Base-by-base conservation (phyloP, 495 filamentous ascomycete genomes). In the Neurospora tetrasperma region DNA sequence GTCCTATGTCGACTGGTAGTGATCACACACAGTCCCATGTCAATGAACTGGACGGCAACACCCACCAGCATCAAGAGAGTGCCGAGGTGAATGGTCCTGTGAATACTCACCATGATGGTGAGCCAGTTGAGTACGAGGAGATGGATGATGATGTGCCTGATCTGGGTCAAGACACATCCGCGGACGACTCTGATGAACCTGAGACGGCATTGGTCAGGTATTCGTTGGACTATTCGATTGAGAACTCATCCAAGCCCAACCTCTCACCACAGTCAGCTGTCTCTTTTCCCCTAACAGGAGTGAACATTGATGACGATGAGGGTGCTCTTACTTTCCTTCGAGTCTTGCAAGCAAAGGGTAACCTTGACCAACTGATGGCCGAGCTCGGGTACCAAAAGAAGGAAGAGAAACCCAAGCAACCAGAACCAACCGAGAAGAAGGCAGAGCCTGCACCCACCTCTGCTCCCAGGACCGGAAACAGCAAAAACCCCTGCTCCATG, bases 401-500 rank as follows among this genome's bases (percentile, higher is more conserved):
- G n/a, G 75, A 75, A 35, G 41, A 70, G 9, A 68, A 71, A 2
- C 20, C 70, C 3, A 69, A 77, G 46, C 42, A 31, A 5, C n/a
- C 20, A 40, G 70, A 66, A 8, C 42, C 62, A 14, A 48, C 42
- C 10, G 62, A 40, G 38, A 43, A 27, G 2, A 12, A 20, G 40
- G 9, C 66, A 23, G 20, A 38, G 10, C 7, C 31, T 42, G 75
- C 75, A 43, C 42, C 69, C 48, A 71, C 79, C 20, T 5, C 42
- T 16, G 35, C 70, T 41, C 8, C 62, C 18, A 73, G 82, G 5
- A 84, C 82, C n/a, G 78, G 77, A 59, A 81, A 86, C 69, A 79
- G 35, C 31, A 66, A 41, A 27, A 70, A 35, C 12, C 27, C 35
- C 71, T 93, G 91, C 74, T 69, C 81, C 0, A 75, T 79, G 0